phyloP scores from a whole-genome alignment of 352 stramenopile species.

The Phytophthora citrophthora region DNA sequence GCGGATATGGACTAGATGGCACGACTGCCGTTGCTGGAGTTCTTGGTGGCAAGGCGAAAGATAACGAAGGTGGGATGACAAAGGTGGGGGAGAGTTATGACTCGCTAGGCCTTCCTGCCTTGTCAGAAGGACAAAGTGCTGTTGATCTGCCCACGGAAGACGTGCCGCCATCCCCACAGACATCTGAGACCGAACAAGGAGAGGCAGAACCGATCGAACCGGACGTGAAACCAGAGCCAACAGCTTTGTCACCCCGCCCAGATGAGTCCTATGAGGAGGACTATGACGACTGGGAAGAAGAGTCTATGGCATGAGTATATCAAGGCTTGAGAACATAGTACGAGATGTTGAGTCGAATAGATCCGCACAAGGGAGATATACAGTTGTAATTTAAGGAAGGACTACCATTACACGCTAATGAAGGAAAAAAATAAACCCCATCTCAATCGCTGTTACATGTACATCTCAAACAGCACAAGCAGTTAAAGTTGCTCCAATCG shows the following conservation, averaged over 20 bases:
- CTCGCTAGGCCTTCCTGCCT: constrained; percentile 59
- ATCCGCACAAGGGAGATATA: constrained; percentile 3
- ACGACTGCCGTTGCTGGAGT: constrained; percentile 38
- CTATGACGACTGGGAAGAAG: constrained; percentile 74
- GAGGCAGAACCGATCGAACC: constrained; percentile 2
- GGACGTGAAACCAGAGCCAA: neutral
- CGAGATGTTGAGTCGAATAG: neutral
- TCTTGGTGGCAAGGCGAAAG: constrained; percentile 1
- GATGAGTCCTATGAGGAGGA: constrained; percentile 68
- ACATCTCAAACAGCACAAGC: too few relatives aligned
- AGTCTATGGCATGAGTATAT: constrained; percentile 35
- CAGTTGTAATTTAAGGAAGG: constrained; percentile 2
- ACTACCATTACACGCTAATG: neutral
- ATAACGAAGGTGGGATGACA: neutral
- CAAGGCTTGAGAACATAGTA: neutral
- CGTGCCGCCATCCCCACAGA: constrained; percentile 1
- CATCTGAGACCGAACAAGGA: constrained; percentile 4
- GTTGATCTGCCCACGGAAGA: constrained; percentile 7
- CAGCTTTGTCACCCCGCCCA: constrained; percentile 16
- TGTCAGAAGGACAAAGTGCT: constrained; percentile 31
- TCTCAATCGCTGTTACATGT: too few relatives aligned
- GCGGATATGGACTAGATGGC: constrained; percentile 69
- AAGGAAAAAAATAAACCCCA: neutral
- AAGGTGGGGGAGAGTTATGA: constrained; percentile 67
- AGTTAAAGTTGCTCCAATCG: too few relatives aligned